A percentile compares a stretch with the other conserved stretches of the same genome.
Conservation (phyloP, 2,329 filamentous ascomycete species). For the Elsinoe necatrix region DNA sequence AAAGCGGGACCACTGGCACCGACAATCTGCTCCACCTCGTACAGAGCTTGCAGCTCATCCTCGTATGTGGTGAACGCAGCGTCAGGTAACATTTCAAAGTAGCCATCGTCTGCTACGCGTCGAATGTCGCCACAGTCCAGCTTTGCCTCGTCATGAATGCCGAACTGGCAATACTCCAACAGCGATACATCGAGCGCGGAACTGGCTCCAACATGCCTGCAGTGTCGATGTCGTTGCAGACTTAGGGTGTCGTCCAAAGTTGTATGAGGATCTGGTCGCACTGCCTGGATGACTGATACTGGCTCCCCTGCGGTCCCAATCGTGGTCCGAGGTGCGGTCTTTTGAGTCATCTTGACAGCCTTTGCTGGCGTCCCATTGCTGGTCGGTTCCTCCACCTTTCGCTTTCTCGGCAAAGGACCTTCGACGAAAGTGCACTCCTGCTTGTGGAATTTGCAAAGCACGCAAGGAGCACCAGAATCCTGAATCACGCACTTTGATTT, state of each 20-base stretch:
- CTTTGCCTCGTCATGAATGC: slow-evolving; percentile 71
- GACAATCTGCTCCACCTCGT: slow-evolving; percentile 67
- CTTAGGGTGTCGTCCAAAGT: slow-evolving; percentile 48
- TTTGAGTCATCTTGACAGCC: slow-evolving; percentile 7
- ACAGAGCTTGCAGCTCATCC: slow-evolving; percentile 58
- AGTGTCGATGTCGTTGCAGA: slow-evolving; percentile 68
- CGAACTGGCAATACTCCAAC: slow-evolving; percentile 71
- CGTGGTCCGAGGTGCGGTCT: slow-evolving; percentile 13
- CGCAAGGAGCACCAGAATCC: slow-evolving; percentile 58
- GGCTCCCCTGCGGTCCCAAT: background rate
- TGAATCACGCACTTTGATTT: slow-evolving; percentile 71
- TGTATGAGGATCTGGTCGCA: background rate
- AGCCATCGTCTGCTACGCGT: slow-evolving; percentile 68
- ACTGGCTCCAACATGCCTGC: slow-evolving; percentile 74
- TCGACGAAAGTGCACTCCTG: slow-evolving; percentile 71
- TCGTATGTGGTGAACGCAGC: slow-evolving; percentile 62
- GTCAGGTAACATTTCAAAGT: slow-evolving; percentile 73
- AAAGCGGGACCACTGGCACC: slow-evolving; percentile 67
- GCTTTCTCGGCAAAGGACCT: slow-evolving; percentile 69
- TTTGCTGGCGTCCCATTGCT: slow-evolving; percentile 22
- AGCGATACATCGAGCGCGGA: slow-evolving; percentile 78
- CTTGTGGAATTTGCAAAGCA: slow-evolving; percentile 68
- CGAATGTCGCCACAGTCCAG: slow-evolving; percentile 56
- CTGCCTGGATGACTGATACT: background rate
- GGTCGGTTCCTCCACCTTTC: slow-evolving; percentile 55